A percentile compares a stretch with the other conserved stretches of the same genome.
Conservation (phyloP, 176 grass and related monocot species). For the Melocanna baccifera region DNA sequence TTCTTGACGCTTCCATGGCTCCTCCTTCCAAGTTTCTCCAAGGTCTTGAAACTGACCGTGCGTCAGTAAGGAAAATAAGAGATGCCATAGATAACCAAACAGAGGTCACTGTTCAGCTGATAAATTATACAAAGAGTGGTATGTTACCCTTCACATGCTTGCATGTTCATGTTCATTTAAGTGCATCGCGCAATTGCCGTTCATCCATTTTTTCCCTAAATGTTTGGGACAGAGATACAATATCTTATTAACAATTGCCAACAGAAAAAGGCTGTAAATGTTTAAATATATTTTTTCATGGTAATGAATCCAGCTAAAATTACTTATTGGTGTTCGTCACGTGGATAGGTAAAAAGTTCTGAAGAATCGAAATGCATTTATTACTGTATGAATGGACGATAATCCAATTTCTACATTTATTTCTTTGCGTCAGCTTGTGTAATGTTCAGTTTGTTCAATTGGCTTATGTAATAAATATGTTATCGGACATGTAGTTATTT, state of each 20-base stretch:
- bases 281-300: background rate
- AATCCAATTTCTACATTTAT: too few relatives aligned
- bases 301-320: constrained; percentile 8
- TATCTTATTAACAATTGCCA: background rate
- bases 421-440: too few relatives aligned
- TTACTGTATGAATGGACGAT: too few relatives aligned
- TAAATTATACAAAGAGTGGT: constrained; percentile 98
- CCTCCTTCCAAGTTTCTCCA: constrained; percentile 69
- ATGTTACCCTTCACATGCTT: constrained; percentile 20
- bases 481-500: too few relatives aligned
- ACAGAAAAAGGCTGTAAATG: background rate
- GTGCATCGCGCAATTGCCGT: background rate
- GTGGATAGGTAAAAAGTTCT: constrained; percentile 83
- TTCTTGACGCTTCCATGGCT: background rate
- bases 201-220: background rate
- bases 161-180: background rate
- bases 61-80: constrained; percentile 79
- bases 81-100: constrained; percentile 87
- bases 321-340: background rate
- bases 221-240: background rate
- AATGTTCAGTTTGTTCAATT: too few relatives aligned
- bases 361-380: too few relatives aligned
- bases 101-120: constrained; percentile 86
- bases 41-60: constrained; percentile 78
- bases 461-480: too few relatives aligned